These are phyloP conservation scores for Clarireedia homoeocarpa DNA, from an alignment of 2,329 filamentous ascomycete species.

Conservation along the genomic window DNA sequence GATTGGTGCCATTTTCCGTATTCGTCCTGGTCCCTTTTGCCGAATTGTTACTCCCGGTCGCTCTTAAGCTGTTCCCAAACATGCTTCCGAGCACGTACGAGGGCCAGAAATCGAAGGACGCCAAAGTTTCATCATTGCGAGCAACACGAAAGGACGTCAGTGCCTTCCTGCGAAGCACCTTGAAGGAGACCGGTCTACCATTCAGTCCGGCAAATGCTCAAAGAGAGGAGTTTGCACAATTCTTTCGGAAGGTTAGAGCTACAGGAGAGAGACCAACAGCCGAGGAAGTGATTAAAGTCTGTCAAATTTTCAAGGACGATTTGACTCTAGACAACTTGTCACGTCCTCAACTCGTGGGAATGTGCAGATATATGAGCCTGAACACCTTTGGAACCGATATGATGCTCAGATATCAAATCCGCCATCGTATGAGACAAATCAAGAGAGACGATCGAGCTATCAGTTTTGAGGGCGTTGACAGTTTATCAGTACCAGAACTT, in stretches of 20 bases:
- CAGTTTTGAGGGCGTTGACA: constrained; percentile 86
- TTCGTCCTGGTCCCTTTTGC: constrained; percentile 97
- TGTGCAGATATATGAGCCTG: constrained; percentile 97
- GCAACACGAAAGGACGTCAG: constrained; percentile 91
- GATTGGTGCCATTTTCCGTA: constrained; percentile 89
- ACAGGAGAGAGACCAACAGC: constrained; percentile 85
- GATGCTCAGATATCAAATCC: constrained; percentile 94
- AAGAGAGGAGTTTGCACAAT: constrained; percentile 88
- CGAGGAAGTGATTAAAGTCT: constrained; percentile 94
- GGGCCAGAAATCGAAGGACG: constrained; percentile 80
- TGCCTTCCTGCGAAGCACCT: constrained; percentile 76
- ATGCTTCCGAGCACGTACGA: constrained; percentile 96
- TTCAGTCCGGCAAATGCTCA: constrained; percentile 77
- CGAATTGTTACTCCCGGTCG: constrained; percentile 84
- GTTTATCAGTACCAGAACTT: constrained; percentile 84
- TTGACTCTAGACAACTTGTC: constrained; percentile 95
- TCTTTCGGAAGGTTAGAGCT: constrained; percentile 91
- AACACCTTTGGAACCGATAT: constrained; percentile 96
- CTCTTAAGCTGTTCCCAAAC: constrained; percentile 92
- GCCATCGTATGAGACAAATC: constrained; percentile 97
- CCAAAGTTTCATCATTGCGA: constrained; percentile 73
- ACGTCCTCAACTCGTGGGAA: constrained; percentile 88
- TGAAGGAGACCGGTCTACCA: constrained; percentile 89
- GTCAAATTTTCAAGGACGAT: constrained; percentile 98
- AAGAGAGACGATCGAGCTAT: constrained; percentile 97